phyloP scores from a whole-genome alignment of 176 grass and related monocot species.

The Pontederia crassipes region DNA sequence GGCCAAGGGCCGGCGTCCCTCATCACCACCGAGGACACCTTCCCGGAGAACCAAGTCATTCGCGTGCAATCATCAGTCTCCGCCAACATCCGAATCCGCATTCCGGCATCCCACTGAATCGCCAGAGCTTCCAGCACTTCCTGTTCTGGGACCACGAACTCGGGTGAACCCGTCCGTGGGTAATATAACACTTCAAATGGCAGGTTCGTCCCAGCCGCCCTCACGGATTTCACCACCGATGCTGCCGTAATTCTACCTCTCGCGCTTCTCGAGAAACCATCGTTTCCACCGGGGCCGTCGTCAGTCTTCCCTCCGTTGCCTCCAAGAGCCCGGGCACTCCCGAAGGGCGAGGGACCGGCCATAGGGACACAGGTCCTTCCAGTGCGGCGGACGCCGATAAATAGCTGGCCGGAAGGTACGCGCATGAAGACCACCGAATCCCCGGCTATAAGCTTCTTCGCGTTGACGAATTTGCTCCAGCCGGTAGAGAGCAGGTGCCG shows the following conservation, averaged over 20 bases:
- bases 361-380: conserved; percentile 11
- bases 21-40: conserved; percentile 18
- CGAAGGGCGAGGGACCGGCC: background rate
- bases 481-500: conserved; percentile 61
- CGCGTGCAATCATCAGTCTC: conserved; percentile 33
- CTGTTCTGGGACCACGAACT: conserved; percentile 52
- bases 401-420: conserved; percentile 31
- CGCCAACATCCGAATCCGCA: conserved; percentile 39
- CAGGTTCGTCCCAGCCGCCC: conserved; percentile 23
- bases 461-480: conserved; percentile 63
- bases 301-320: too few species aligned
- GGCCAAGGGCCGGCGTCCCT: conserved; percentile 2
- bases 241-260: background rate
- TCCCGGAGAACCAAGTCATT: conserved; percentile 25
- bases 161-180: conserved; percentile 28
- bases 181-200: conserved; percentile 50
- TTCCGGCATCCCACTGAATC: conserved; percentile 8
- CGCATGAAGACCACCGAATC: conserved; percentile 57
- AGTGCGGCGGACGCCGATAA: conserved; percentile 45
- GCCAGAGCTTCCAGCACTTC: conserved; percentile 30
- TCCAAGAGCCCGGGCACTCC: background rate
- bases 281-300: too few species aligned
- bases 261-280: background rate
- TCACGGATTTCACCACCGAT: conserved; percentile 13
- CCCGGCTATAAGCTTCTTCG: conserved; percentile 56